Evolutionary conservation across 805 yeast species (phyloP).

Genomic region (Kregervanrija pseudodelftensis): DNA sequence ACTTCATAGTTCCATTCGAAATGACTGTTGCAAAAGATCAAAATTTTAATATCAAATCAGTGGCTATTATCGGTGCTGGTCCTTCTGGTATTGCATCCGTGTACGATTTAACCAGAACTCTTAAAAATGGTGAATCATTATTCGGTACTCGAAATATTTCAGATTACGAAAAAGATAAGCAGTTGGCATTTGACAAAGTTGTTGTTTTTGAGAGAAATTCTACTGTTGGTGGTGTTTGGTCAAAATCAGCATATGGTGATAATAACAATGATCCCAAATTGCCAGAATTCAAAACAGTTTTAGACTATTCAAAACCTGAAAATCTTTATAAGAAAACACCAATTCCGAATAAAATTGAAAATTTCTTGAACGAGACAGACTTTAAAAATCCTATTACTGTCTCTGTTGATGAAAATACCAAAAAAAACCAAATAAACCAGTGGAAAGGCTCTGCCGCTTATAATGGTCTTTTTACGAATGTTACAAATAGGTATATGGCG

Average conservation of each 20-base stretch:
- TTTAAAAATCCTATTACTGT: conserved; percentile 28
- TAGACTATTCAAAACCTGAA: conserved; percentile 5
- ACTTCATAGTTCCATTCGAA: neutral
- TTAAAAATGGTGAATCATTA: conserved; percentile 22
- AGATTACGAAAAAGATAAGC: conserved; percentile 6
- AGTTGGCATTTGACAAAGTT: conserved; percentile 26
- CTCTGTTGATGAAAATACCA: neutral
- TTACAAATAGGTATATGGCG: conserved; percentile 32
- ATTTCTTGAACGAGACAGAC: conserved; percentile 21
- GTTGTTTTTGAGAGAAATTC: conserved; percentile 35
- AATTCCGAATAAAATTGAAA: conserved; percentile 9
- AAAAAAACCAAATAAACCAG: conserved; percentile 21
- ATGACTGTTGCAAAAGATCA: conserved; percentile 5
- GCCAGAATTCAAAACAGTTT: conserved; percentile 9
- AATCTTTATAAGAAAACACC: conserved; percentile 6
- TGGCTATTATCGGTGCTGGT: conserved; percentile 40
- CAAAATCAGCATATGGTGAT: conserved; percentile 9
- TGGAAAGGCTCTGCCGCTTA: conserved; percentile 36
- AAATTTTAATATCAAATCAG: conserved; percentile 8
- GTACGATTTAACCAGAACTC: conserved; percentile 27
- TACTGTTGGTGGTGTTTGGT: conserved; percentile 38
- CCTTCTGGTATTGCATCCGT: conserved; percentile 33
- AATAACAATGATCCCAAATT: conserved; percentile 17
- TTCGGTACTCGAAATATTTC: conserved; percentile 10
- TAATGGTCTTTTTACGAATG: conserved; percentile 35